phyloP scores from a whole-genome alignment of 164 flowering plant species.

The Chimonanthus salicifolius region DNA sequence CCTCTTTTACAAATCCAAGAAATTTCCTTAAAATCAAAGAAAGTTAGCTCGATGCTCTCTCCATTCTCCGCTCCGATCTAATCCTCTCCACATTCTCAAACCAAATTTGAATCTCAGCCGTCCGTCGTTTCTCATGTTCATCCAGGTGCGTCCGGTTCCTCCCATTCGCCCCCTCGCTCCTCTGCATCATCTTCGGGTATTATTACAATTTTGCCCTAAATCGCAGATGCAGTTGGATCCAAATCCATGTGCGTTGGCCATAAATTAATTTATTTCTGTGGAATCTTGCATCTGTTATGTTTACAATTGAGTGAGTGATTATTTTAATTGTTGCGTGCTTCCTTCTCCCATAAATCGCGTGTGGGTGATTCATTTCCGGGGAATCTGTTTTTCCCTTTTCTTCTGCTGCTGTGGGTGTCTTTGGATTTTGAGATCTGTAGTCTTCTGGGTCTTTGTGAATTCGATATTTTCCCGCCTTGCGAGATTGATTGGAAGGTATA shows the following conservation, averaged over 20 bases:
- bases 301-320: not conserved
- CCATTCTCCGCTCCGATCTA: not conserved
- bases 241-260: not conserved
- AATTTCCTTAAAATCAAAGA: too few species aligned
- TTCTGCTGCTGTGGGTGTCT: not conserved
- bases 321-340: slow-evolving; percentile 1
- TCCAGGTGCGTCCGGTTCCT: not conserved
- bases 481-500: not conserved
- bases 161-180: not conserved
- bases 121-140: not conserved
- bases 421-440: not conserved
- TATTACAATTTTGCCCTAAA: not conserved
- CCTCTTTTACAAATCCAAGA: too few species aligned
- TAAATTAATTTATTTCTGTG: not conserved
- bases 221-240: not conserved
- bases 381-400: not conserved
- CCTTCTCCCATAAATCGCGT: not conserved
- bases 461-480: not conserved
- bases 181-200: not conserved
- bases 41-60: not conserved
- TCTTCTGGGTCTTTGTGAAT: not conserved
- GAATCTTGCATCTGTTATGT: not conserved
- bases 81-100: not conserved
- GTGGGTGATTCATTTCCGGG: not conserved
- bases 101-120: not conserved